Evolutionary conservation across 106 monocot genomes (phyloP), one percentile per base, ranked within the genome.

Genomic region (Ottelia alismoides): DNA sequence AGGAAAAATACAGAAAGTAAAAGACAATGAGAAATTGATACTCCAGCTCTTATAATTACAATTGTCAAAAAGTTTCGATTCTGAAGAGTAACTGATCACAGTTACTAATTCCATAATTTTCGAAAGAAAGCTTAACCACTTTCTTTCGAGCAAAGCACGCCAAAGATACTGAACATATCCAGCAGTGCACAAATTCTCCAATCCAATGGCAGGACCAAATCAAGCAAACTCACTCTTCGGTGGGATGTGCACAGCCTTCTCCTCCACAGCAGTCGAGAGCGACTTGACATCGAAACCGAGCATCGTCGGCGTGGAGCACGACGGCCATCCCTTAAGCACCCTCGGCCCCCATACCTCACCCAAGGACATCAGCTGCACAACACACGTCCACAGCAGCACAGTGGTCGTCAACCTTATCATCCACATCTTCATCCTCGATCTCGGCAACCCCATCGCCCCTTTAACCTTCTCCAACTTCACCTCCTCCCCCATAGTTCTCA

Each of bases 371-470:
- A 96, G 71, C 81, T 96, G 96, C 12, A 96, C 73, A 18, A 81
- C 60, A 48, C 84, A 89, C 1, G 85, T 85, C 88, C 96, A 96
- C 47, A 96, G 64, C 21, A 89, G 58, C 32, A 85, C 74, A 1
- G 78, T 74, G 6, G 79, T 89, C 23, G 71, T 76, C 26, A 69
- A 75, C 47, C 88, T 49, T 19, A 78, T 62, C 67, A 78, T 74
- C 94, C 94, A 88, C 30, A 81, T 49, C 73, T 88, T 88, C 73
- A 82, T 67, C 47, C 74, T 64, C 28, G 94, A 69, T 58, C 70
- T 74, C 32, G 77, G n/a, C n/a, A n/a, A 66, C 30, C 53, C 22
- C 3, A 20, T 22, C n/a, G 28, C 58, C 63, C 70, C n/a, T n/a
- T n/a, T n/a, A n/a, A n/a, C 26, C 62, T 51, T 57, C 59, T 47